A percentile compares a stretch with the other conserved stretches of the same genome.
phyloP scores from a whole-genome alignment of 345 rosid species.

The Rhodamnia rubescens region DNA sequence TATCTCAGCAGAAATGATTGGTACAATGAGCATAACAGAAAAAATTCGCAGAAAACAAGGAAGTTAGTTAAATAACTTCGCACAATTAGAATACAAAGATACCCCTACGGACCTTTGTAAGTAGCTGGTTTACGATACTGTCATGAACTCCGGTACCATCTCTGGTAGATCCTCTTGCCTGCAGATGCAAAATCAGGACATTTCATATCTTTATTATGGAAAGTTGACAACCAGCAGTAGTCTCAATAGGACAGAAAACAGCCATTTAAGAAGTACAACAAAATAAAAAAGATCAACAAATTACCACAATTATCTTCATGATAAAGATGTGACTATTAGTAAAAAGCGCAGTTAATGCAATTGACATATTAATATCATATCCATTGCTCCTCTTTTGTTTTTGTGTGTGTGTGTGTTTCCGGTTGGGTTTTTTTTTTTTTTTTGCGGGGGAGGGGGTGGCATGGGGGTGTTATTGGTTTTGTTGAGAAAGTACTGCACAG shows the following conservation, averaged over 20 bases:
- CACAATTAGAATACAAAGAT: not conserved
- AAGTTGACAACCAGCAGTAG: not conserved
- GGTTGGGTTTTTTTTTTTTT: no score
- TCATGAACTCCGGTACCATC: constrained; percentile 99
- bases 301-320: not conserved
- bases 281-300: not conserved
- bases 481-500: not conserved
- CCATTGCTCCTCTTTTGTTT: accelerated
- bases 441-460: no score
- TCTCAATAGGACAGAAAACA: not conserved
- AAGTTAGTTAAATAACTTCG: not conserved
- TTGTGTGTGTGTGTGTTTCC: no score
- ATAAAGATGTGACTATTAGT: not conserved
- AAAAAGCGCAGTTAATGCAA: not conserved
- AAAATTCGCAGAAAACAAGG: not conserved
- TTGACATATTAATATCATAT: not conserved
- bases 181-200: constrained; percentile 3
- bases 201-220: not conserved
- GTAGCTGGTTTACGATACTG: constrained; percentile 93
- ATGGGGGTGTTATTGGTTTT: no score
- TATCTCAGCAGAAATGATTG: not conserved
- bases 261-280: not conserved
- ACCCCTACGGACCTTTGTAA: constrained; percentile 65
- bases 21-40: not conserved
- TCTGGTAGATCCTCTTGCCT: constrained; percentile 98